These are phyloP conservation scores for Globisporangium echinulatum DNA, from an alignment of 352 stramenopile species.

Conservation along the genomic window DNA sequence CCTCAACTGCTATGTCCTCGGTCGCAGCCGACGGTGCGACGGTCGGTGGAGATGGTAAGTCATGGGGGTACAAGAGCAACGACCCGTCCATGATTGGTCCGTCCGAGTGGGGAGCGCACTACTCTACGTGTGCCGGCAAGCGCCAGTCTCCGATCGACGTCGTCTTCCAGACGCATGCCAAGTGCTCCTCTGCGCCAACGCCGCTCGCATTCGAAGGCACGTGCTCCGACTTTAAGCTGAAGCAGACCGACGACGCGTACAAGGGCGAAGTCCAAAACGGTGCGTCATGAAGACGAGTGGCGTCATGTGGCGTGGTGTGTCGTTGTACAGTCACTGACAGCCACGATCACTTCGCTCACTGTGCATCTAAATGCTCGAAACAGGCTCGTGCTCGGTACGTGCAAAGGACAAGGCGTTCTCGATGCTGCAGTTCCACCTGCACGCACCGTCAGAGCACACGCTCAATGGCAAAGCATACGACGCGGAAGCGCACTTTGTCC, in stretches of 20 bases:
- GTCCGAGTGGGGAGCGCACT: conserved; percentile 14
- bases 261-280: conserved; percentile 11
- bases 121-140: conserved; percentile 20
- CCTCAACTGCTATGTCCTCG: neutral
- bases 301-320: too few relatives aligned
- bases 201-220: conserved; percentile 7
- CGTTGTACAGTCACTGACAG: neutral
- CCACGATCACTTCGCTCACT: neutral
- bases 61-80: conserved; percentile 10
- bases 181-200: neutral
- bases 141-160: conserved; percentile 26
- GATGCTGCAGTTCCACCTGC: conserved; percentile 27
- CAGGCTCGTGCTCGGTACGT: conserved; percentile 14
- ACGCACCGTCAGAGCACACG: conserved; percentile 33
- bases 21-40: conserved; percentile 3
- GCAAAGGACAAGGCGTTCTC: conserved; percentile 13
- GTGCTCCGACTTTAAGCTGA: conserved; percentile 9
- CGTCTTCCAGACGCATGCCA: neutral
- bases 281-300: neutral
- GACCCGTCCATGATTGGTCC: conserved; percentile 14
- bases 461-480: conserved; percentile 28
- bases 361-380: too few relatives aligned
- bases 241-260: conserved; percentile 9
- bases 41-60: neutral
- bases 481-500: conserved; percentile 38